Evolutionary conservation across 1,139 yeast genomes (phyloP).

Genomic region (Blastobotrys apis): DNA sequence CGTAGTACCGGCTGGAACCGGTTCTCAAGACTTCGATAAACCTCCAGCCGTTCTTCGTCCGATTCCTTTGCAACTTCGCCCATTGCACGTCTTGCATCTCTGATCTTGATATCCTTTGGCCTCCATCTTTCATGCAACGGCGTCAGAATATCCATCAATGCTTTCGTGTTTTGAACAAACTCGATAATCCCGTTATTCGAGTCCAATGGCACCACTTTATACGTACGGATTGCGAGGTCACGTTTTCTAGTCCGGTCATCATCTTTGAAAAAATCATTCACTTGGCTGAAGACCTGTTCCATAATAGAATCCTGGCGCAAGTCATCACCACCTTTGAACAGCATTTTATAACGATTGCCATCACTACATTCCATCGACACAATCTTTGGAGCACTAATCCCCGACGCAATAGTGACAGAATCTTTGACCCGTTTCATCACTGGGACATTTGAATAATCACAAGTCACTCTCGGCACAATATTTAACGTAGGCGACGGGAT

Average conservation of each 20-base stretch:
- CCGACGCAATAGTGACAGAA: slow-evolving; percentile 60
- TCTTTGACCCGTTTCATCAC: slow-evolving; percentile 45
- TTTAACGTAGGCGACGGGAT: slow-evolving; percentile 70
- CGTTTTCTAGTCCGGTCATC: slow-evolving; percentile 57
- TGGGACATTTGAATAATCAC: slow-evolving; percentile 49
- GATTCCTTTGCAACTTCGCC: slow-evolving; percentile 49
- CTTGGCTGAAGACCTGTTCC: slow-evolving; percentile 94
- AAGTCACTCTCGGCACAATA: slow-evolving; percentile 42
- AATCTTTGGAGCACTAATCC: slow-evolving; percentile 84
- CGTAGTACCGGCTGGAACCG: slow-evolving; percentile 65
- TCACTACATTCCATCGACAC: slow-evolving; percentile 49
- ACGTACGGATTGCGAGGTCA: slow-evolving; percentile 65
- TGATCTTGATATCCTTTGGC: slow-evolving; percentile 45
- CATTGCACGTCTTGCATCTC: slow-evolving; percentile 65
- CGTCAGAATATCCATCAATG: slow-evolving; percentile 63
- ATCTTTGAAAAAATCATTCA: slow-evolving; percentile 59
- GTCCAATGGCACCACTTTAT: slow-evolving; percentile 86
- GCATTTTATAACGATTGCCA: slow-evolving; percentile 54
- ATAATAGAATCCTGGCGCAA: slow-evolving; percentile 91
- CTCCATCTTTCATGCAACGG: slow-evolving; percentile 50
- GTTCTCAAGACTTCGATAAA: slow-evolving; percentile 47
- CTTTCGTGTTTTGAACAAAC: slow-evolving; percentile 73
- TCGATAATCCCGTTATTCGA: slow-evolving; percentile 86
- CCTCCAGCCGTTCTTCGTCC: slow-evolving; percentile 45
- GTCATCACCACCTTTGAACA: slow-evolving; percentile 85